phyloP scores from a whole-genome alignment of 2,329 filamentous ascomycete genomes.

The Lasiodiplodia citricola region DNA sequence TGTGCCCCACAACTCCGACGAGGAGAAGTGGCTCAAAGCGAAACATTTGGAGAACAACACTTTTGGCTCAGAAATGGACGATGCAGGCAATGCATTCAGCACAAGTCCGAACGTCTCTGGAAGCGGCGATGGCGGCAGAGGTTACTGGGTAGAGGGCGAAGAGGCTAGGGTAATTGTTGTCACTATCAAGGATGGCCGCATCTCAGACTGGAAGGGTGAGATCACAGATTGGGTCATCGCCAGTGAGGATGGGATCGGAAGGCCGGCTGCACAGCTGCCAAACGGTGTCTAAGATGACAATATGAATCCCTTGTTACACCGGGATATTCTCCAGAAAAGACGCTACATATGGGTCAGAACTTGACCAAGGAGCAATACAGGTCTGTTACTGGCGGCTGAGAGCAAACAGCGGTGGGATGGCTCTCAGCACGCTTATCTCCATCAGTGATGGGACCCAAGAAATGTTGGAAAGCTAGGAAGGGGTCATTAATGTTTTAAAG shows the following conservation, averaged over 20 bases:
- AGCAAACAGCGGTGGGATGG: background rate
- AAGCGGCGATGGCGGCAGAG: slow-evolving; percentile 56
- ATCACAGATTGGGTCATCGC: slow-evolving; percentile 74
- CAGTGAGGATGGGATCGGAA: slow-evolving; percentile 6
- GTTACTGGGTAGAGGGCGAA: slow-evolving; percentile 77
- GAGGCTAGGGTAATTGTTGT: slow-evolving; percentile 89
- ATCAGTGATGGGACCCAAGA: background rate
- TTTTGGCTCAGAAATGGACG: slow-evolving; percentile 62
- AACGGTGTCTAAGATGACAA: slow-evolving; percentile 15
- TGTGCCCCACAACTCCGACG: slow-evolving; percentile 73
- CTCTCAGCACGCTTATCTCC: background rate
- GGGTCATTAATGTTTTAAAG: background rate
- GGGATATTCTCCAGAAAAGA: background rate
- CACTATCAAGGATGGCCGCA: slow-evolving; percentile 80
- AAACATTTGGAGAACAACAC: slow-evolving; percentile 92
- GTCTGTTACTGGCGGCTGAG: background rate
- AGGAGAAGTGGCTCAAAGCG: slow-evolving; percentile 83
- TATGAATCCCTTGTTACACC: background rate
- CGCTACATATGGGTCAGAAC: background rate
- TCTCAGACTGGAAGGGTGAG: slow-evolving; percentile 93
- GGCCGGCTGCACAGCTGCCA: background rate
- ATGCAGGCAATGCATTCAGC: slow-evolving; percentile 32
- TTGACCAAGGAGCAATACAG: background rate
- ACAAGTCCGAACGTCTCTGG: slow-evolving; percentile 43
- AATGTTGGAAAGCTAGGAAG: background rate